phyloP scores from a whole-genome alignment of 129 eudicot genomes.

The Arctium minus region DNA sequence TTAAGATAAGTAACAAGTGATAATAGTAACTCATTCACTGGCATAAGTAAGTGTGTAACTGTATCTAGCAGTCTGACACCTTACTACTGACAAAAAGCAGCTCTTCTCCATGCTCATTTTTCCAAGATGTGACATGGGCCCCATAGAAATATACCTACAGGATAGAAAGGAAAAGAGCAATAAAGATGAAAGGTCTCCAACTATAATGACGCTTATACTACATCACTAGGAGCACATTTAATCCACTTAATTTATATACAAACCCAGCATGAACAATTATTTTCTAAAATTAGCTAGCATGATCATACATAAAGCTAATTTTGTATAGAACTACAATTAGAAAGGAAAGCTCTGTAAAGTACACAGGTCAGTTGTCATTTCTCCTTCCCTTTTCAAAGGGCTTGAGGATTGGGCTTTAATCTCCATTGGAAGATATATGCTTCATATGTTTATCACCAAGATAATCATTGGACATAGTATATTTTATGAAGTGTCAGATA shows the following conservation, averaged over 20 bases:
- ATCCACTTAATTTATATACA: not conserved
- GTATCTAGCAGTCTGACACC: slow-evolving; percentile 40
- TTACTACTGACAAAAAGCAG: slow-evolving; percentile 81
- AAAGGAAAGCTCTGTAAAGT: not conserved
- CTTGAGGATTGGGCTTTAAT: not conserved
- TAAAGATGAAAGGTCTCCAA: not conserved
- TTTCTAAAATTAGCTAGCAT: not conserved
- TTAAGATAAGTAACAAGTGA: slow-evolving; percentile 14
- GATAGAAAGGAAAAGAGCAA: slow-evolving; percentile 7
- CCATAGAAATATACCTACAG: slow-evolving; percentile 76
- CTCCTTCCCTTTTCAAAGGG: not conserved
- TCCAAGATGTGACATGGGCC: slow-evolving; percentile 93
- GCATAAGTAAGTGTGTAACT: slow-evolving; percentile 8
- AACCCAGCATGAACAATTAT: not conserved
- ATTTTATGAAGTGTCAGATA: not conserved
- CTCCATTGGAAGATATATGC: not conserved
- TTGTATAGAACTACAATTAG: not conserved
- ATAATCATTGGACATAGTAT: not conserved
- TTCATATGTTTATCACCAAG: not conserved
- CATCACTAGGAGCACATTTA: not conserved
- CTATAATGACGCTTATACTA: not conserved
- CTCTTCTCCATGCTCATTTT: slow-evolving; percentile 77
- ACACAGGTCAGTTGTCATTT: not conserved
- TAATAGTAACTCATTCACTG: slow-evolving; percentile 8
- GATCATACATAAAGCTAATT: not conserved